These are phyloP conservation scores for Salix koriyanagi DNA, from an alignment of 345 rosid genomes.

Conservation along the genomic window DNA sequence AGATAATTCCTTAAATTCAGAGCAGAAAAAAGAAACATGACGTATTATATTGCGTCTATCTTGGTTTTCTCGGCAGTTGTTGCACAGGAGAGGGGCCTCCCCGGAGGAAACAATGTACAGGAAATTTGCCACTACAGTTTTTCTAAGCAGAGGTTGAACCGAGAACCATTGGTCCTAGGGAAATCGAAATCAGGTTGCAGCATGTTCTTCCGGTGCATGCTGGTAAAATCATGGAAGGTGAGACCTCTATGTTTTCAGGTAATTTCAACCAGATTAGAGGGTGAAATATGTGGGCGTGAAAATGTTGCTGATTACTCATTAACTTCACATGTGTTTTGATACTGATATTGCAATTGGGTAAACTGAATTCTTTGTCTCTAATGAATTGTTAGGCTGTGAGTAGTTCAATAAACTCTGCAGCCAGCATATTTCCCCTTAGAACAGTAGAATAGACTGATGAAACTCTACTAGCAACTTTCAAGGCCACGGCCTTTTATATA, in stretches of 20 bases:
- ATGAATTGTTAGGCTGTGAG: background rate
- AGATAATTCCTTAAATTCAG: conserved; percentile 13
- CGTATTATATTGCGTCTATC: background rate
- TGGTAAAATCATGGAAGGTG: background rate
- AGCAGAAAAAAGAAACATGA: conserved; percentile 22
- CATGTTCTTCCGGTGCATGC: background rate
- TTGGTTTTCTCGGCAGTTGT: background rate
- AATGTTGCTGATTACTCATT: background rate
- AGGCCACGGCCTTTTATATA: background rate
- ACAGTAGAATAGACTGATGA: background rate
- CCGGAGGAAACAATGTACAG: background rate
- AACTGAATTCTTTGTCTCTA: background rate
- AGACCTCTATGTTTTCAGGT: background rate
- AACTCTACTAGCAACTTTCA: background rate
- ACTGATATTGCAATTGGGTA: background rate
- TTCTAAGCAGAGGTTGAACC: background rate
- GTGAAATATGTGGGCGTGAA: background rate
- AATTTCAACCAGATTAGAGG: background rate
- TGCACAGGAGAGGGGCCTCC: background rate
- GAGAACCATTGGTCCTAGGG: too few species aligned
- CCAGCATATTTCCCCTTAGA: too few species aligned
- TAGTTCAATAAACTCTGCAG: background rate
- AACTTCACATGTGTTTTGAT: background rate
- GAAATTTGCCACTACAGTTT: background rate
- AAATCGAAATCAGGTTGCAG: background rate